Evolutionary conservation across 495 filamentous ascomycete genomes (phyloP), one percentile per base, ranked within the genome.

Genomic region (Monascus purpureus): DNA sequence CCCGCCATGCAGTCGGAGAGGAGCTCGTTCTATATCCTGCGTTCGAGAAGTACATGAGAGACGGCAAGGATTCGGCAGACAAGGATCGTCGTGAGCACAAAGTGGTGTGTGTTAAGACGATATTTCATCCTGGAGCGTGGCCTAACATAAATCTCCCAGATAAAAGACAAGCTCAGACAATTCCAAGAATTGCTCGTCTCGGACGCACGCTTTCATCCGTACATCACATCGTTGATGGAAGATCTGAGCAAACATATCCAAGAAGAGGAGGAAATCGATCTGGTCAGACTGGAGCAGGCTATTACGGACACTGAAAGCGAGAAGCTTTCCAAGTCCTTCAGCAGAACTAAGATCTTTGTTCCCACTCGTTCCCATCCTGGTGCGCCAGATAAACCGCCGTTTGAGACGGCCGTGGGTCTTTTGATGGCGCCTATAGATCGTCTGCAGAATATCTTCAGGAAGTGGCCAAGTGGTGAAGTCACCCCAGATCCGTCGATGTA

Each of bases 11-110:
- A 0, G 52, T 77, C 34, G 67, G 55, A 31, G 72, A 81, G 43
- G 77, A 81, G 52, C 49, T 82, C 1, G 62, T 77, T 17, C 53
- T 80, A 15, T 80, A 80, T 50, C 78, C 77, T 0, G 70, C 71
- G 2, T 52, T 80, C 6, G 70, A 72, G 36, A 63, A 69, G 36
- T 41, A 73, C 31, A 35, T 76, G 1, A 50, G 59, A n/a, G 39
- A 58, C n/a, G 77, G 65, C 8, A 35, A 57, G 17, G 31, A 39
- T 1, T 53, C 72, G 42, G 68, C 66, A 0, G 59, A 73, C 15
- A 66, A 65, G 32, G 68, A 77, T 39, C 56, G 71, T 3, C 40
- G 38, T 6, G 60, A 77, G 36, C 76, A 81, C 47, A 65, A 67
- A 15, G 39, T 40, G 20, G 20, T 15, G 70, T 72, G 49, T n/a